Conservation (phyloP, 129 eudicot genomes). For the Scalesia atractyloides region DNA sequence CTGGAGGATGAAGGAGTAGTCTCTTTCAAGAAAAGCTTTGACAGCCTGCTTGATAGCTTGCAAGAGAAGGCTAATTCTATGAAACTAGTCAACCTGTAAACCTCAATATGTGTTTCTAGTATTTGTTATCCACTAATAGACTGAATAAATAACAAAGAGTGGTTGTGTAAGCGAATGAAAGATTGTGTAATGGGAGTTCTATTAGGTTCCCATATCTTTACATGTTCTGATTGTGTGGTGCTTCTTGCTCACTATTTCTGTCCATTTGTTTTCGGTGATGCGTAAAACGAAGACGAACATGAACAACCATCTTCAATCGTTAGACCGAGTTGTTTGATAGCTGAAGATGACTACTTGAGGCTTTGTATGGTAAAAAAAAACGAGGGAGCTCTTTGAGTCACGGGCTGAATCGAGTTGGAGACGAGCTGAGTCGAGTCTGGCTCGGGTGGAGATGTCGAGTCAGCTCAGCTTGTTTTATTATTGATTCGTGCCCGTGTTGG, state of each 20-base stretch:
- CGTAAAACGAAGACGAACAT: no score
- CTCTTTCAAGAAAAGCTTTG: slow-evolving; percentile 95
- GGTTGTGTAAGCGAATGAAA: slow-evolving; percentile 26
- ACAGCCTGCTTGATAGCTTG: slow-evolving; percentile 87
- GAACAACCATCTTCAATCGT: no score
- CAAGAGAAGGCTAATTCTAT: slow-evolving; percentile 96
- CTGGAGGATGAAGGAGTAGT: slow-evolving; percentile 94
- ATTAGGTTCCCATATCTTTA: slow-evolving; percentile 25
- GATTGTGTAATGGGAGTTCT: slow-evolving; percentile 24
- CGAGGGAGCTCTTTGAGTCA: no score
- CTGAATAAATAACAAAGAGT: slow-evolving; percentile 30
- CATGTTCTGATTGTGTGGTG: slow-evolving; percentile 32
- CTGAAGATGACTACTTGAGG: no score
- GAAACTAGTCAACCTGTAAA: slow-evolving; percentile 73
- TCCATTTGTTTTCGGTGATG: background rate
- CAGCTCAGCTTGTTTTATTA: no score
- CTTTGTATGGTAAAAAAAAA: no score
- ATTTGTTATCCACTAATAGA: slow-evolving; percentile 19
- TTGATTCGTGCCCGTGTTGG: no score
- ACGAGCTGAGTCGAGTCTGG: no score
- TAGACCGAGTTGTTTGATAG: no score
- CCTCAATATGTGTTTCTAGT: slow-evolving; percentile 13
- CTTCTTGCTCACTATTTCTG: slow-evolving; percentile 20
- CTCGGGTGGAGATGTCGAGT: no score
- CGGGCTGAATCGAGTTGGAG: no score